These are phyloP conservation scores for Saccharomycopsis guyanensis DNA, from an alignment of 805 yeast genomes.

Conservation along the genomic window DNA sequence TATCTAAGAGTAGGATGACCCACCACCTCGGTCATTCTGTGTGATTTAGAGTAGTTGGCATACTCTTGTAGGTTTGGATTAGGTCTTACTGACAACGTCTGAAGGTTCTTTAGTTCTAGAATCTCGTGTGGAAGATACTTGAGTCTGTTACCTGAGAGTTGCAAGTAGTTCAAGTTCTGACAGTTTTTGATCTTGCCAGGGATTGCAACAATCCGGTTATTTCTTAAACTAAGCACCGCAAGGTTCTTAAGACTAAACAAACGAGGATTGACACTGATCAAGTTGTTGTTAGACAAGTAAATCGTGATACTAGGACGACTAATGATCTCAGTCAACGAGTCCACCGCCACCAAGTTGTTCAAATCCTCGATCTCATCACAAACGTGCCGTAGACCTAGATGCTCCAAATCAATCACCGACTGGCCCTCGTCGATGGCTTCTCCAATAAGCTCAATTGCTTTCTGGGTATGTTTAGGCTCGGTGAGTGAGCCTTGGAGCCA, in stretches of 20 bases:
- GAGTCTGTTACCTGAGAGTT: constrained; percentile 17
- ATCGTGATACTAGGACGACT: constrained; percentile 13
- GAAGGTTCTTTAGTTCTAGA: constrained; percentile 8
- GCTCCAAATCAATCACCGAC: constrained; percentile 16
- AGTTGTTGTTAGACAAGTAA: constrained; percentile 16
- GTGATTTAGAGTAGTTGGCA: constrained; percentile 5
- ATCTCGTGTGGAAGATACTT: constrained; percentile 15
- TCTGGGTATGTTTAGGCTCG: background rate
- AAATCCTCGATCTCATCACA: constrained; percentile 21
- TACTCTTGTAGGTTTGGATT: constrained; percentile 15
- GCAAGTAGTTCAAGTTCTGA: constrained; percentile 12
- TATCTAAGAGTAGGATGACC: background rate
- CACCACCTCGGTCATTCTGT: constrained; percentile 1
- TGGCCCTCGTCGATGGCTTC: constrained; percentile 19
- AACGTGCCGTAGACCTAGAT: constrained; percentile 6
- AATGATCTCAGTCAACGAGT: constrained; percentile 4
- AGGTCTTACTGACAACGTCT: constrained; percentile 18
- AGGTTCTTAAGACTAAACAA: constrained; percentile 16
- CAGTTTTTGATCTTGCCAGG: constrained; percentile 19
- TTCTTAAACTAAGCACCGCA: constrained; percentile 16
- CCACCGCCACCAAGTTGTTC: constrained; percentile 17
- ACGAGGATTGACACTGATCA: constrained; percentile 17
- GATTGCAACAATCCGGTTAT: constrained; percentile 11
- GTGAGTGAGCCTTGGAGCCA: background rate
- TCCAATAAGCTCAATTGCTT: constrained; percentile 6